Evolutionary conservation across 148 eudicot species (phyloP), one percentile per base, ranked within the genome.

Genomic region (Rhododendron ferrugineum): DNA sequence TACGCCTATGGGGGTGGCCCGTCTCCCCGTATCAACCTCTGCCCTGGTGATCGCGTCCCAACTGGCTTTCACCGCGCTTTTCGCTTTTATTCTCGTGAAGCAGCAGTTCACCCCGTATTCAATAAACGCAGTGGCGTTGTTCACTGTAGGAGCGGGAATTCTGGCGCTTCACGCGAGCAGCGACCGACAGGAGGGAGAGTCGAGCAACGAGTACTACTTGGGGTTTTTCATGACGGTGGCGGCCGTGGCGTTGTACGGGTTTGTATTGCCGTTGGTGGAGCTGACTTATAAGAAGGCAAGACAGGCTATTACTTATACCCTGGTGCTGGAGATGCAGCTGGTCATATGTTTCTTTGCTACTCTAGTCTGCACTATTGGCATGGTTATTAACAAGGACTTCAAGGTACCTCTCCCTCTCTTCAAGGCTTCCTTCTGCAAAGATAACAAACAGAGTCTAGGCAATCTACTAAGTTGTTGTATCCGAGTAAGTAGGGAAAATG

Each of bases 321-420:
- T 94, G 66, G 95, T 92, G 46, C 84, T 94, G 93, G 98, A 94
- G 90, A 60, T 92, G 86, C 95, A 94, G 82, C 80, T 91, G 16
- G 93, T 93, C 8, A 79, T 94, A 56, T 88, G 92, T 2, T 49
- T 94, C 4, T 88, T 87, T 80, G 94, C 98, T 11, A 94, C 98
- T 9, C 74, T 81, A 26, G 54, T 91, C 54, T 92, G 95, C 83
- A 89, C 89, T 3, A 22, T 93, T 16, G 98, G 98, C 3, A 93
- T 94, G 94, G 32, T 87, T 44, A 81, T 87, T 20, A 90, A 89
- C 82, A 93, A 93, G 1, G 95, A 94, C 60, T 91, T 92, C 86
- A 70, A 92, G 92, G 98, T 87, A 32, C 1, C 34, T 32, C 34
- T 0, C 34, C 34, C 34, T 32, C 34, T 32, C 34, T 32, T 1